Evolutionary conservation across 2,329 filamentous ascomycete genomes (phyloP).

Genomic region (Aspergillus pseudoterreus): DNA sequence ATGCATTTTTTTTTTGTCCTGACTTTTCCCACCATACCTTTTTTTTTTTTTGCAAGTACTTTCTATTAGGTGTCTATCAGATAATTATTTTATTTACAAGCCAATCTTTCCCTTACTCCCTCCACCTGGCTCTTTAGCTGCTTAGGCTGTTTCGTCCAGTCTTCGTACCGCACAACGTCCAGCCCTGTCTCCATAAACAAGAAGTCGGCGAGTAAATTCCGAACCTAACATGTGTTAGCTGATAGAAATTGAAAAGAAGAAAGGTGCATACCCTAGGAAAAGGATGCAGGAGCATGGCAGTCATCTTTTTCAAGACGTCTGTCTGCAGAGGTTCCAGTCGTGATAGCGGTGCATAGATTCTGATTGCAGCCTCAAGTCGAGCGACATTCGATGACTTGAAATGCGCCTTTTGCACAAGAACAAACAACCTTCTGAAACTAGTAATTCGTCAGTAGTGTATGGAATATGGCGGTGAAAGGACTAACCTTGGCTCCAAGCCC

Average conservation of each 20-base stretch:
- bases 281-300: slow-evolving; percentile 71
- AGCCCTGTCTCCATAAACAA: slow-evolving; percentile 32
- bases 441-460: not conserved
- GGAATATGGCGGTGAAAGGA: slow-evolving; percentile 6
- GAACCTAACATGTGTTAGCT: slow-evolving; percentile 27
- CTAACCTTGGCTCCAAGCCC: slow-evolving; percentile 43
- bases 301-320: slow-evolving; percentile 65
- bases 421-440: slow-evolving; percentile 61
- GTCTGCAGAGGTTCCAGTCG: slow-evolving; percentile 48
- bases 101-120: slow-evolving; percentile 16
- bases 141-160: slow-evolving; percentile 35
- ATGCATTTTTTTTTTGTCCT: slow-evolving; percentile 30
- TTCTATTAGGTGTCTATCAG: not conserved
- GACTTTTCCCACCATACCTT: not conserved
- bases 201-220: slow-evolving; percentile 32
- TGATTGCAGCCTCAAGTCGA: slow-evolving; percentile 75
- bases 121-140: slow-evolving; percentile 33
- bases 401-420: slow-evolving; percentile 70
- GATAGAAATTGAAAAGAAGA: not conserved
- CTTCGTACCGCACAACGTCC: slow-evolving; percentile 27
- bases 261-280: slow-evolving; percentile 64
- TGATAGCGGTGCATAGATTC: slow-evolving; percentile 71
- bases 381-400: slow-evolving; percentile 79
- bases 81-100: slow-evolving; percentile 7
- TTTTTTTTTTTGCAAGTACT: not conserved